Evolutionary conservation across 768 basidiomycete genomes (phyloP), one percentile per base, ranked within the genome.

Genomic region (Termitomyces sp.): DNA sequence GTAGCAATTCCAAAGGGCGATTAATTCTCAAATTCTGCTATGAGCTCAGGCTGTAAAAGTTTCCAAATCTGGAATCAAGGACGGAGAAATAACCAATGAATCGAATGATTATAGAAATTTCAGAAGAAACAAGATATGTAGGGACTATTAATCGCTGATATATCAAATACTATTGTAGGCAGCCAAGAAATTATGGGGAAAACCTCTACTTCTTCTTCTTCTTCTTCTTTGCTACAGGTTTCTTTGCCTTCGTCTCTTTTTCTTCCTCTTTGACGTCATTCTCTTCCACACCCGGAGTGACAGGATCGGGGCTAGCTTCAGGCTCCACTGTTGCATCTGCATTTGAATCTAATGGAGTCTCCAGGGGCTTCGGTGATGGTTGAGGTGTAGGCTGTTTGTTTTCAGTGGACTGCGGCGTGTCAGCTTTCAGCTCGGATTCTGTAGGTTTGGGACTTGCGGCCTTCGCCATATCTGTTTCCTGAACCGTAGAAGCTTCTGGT

Each of bases 161-260:
- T 14, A 14, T 36, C 35, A 36, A 36, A 14, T 36, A 36, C 35
- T 36, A 38, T 38, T 18, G 16, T 38, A 43, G 9, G 16, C 2
- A 20, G 26, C 26, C 13, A 41, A 52, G 5, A 22, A 9, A n/a
- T 35, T 26, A 54, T 11, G 11, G n/a, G 13, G 16, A 26, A 30
- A 33, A 33, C 38, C 18, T 44, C 46, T 62, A 72, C 71, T 70
- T 62, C 51, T 62, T 62, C 49, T 58, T 60, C 49, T 68, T 62
- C 36, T 63, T 62, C 58, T 59, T 62, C 38, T 63, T 66, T 43
- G 43, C 56, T 24, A 22, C 40, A 22, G 58, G 57, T 56, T 66
- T 61, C 40, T 63, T 62, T 55, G 56, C 55, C 47, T 56, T 55
- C 55, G 50, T 26, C 58, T 61, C 56, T 28, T 59, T 62, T 14